Evolutionary conservation across 768 basidiomycete species (phyloP), one percentile per base, ranked within the genome.

Genomic region (Calocybe indica): DNA sequence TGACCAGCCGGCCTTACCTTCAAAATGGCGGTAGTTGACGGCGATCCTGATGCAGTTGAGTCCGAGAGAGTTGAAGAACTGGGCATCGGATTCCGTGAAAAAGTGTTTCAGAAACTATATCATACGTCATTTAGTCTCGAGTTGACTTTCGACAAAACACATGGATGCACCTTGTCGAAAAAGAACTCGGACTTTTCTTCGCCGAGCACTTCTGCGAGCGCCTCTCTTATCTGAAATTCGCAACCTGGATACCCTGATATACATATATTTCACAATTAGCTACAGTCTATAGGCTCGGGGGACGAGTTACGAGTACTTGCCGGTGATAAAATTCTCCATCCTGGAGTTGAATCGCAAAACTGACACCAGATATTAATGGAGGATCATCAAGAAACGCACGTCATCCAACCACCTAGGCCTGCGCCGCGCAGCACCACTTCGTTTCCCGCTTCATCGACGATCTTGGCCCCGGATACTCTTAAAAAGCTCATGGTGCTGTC

Each of bases 371-470:
- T 11, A 32, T 38, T 37, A 8, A 7, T 30, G 15, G 37, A 13
- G 34, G 13, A 10, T 28, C 33, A 40, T 14, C 40, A 32, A 10
- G 22, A 9, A n/a, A 52, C 52, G 13, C 60, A 86, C 84, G 79
- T 85, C 81, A 88, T 84, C 83, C 86, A 88, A 60, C 87, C 86
- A 41, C 86, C 86, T 11, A 89, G 70, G 39, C 85, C 85, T 13
- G 85, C 86, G 28, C 88, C 88, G 9, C 79, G 71, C 40, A 86
- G 69, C 46, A 83, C 71, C 31, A 84, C 69, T 53, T 82, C 74
- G 8, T 75, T 68, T 10, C 75, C 80, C 22, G 73, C 63, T 38
- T 70, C 72, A 53, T 83, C 73, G 49, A 85, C 74, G 56, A 86
- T 67, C 56, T 78, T 80, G 32, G 75, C 79, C 15, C 82, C 81